Evolutionary conservation across 768 basidiomycete genomes (phyloP), one percentile per base, ranked within the genome.

Genomic region (Astraeus odoratus): DNA sequence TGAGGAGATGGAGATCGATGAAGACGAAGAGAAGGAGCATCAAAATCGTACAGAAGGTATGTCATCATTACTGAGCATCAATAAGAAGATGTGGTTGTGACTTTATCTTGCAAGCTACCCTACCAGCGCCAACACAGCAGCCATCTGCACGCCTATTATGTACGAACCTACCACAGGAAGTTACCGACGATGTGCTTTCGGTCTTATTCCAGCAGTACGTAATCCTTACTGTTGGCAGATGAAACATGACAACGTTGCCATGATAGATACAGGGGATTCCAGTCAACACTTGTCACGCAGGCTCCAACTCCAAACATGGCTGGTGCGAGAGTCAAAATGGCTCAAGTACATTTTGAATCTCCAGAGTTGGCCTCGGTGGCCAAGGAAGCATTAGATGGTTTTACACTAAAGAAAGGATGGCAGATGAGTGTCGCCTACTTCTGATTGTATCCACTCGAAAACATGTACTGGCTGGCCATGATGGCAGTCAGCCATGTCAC

Each of bases 1-100:
- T 44, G 86, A 86, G 59, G 89, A 92, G 68, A 94, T 94, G 84
- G 92, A 95, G 67, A 89, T 92, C 57, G 91, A 93, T 49, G 90
- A 93, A 40, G 91, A 96, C 38, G 85, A 88, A 37, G 83, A 86
- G 44, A 60, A 68, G 29, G 67, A 68, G 38, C 72, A 66, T 49
- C 65, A 63, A 48, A 64, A 48, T 39, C 62, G 55, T 49, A 63
- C 67, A 53, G 54, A 69, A 53, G 75, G 78, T 81, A 72, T 61
- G 77, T 72, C 56, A 50, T 57, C 26, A 40, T 59, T 33, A 40
- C 19, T 42, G 48, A 20, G 3, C 20, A 23, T 27, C 19, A 24
- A 25, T 39, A 26, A 12, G 10, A 39, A 29, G 12, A 42, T 58
- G 60, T 54, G 31, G 33, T 40, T 34, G 20, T 3, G 51, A 54